A percentile compares a stretch with the other conserved stretches of the same genome.
phyloP scores from a whole-genome alignment of 2,329 filamentous ascomycete species.

The Aspergillus ibericus region DNA sequence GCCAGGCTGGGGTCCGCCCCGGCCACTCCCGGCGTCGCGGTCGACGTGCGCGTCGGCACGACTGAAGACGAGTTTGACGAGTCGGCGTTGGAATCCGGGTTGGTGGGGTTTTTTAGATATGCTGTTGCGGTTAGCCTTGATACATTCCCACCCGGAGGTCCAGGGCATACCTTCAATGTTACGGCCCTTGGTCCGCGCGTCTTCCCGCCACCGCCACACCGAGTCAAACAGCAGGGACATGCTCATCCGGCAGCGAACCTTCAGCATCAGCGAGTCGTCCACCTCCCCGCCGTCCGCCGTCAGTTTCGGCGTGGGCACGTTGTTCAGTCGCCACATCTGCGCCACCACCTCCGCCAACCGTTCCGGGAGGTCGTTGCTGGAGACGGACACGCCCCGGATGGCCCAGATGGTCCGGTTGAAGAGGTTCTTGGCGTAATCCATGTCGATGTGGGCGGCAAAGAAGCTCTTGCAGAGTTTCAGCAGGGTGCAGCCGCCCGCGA shows the following conservation, averaged over 20 bases:
- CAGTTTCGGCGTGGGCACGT: constrained; percentile 30
- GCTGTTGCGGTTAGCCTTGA: constrained; percentile 33
- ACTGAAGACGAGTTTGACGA: constrained; percentile 66
- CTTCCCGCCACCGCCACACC: constrained; percentile 67
- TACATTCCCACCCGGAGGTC: neutral
- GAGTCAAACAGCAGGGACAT: constrained; percentile 68
- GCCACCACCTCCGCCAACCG: constrained; percentile 65
- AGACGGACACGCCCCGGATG: constrained; percentile 61
- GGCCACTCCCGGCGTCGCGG: constrained; percentile 38
- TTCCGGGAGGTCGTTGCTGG: constrained; percentile 63
- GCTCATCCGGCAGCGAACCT: constrained; percentile 65
- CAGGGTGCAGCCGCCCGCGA: constrained; percentile 64
- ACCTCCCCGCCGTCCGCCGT: constrained; percentile 31
- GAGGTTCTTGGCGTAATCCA: constrained; percentile 55
- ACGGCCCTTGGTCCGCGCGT: constrained; percentile 67
- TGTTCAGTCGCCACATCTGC: constrained; percentile 61
- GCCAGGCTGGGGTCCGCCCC: constrained; percentile 47
- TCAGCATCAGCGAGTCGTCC: constrained; percentile 57
- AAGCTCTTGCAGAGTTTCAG: constrained; percentile 67
- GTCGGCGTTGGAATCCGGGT: constrained; percentile 75
- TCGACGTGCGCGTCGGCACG: constrained; percentile 42
- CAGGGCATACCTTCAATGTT: constrained; percentile 68
- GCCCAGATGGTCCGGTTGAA: constrained; percentile 61
- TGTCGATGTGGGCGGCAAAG: constrained; percentile 58
- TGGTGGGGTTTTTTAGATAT: constrained; percentile 82